A percentile compares a stretch with the other conserved stretches of the same genome.
These are phyloP conservation scores for Cordyceps tenuipes DNA, from an alignment of 2,329 filamentous ascomycete species.

Conservation along the genomic window DNA sequence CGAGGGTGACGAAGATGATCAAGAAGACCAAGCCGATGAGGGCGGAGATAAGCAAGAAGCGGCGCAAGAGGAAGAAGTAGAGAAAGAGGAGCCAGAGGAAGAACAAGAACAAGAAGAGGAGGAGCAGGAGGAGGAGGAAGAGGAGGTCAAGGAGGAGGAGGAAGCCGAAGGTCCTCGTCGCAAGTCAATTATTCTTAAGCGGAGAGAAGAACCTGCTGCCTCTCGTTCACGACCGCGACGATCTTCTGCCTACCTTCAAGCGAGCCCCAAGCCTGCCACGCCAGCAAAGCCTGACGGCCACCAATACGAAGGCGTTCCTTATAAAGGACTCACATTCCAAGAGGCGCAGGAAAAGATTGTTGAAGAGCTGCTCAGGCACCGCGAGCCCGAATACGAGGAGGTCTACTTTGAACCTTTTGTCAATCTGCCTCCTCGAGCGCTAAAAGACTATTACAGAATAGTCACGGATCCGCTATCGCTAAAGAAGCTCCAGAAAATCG, in stretches of 20 bases:
- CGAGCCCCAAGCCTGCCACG: slow-evolving; percentile 27
- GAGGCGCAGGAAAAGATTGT: slow-evolving; percentile 81
- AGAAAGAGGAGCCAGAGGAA: slow-evolving; percentile 29
- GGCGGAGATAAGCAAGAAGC: slow-evolving; percentile 20
- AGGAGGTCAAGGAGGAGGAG: slow-evolving; percentile 23
- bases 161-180: slow-evolving; percentile 19
- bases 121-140: slow-evolving; percentile 24
- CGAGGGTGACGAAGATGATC: slow-evolving; percentile 21
- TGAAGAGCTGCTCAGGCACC: slow-evolving; percentile 61
- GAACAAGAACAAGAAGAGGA: slow-evolving; percentile 22
- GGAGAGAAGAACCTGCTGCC: slow-evolving; percentile 18
- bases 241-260: slow-evolving; percentile 22
- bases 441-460: slow-evolving; percentile 80
- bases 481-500: slow-evolving; percentile 66
- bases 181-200: slow-evolving; percentile 30
- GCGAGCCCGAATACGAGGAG: slow-evolving; percentile 62
- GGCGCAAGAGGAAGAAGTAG: slow-evolving; percentile 27
- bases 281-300: slow-evolving; percentile 37
- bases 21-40: slow-evolving; percentile 24
- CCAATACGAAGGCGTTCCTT: slow-evolving; percentile 49
- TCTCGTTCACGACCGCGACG: slow-evolving; percentile 26
- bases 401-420: slow-evolving; percentile 66
- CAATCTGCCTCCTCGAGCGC: slow-evolving; percentile 63
- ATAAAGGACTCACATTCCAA: slow-evolving; percentile 69
- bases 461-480: slow-evolving; percentile 76